Evolutionary conservation across 371 early-diverging fungal species (phyloP), one percentile per base, ranked within the genome.

Genomic region (Coelomomyces lativittatus): DNA sequence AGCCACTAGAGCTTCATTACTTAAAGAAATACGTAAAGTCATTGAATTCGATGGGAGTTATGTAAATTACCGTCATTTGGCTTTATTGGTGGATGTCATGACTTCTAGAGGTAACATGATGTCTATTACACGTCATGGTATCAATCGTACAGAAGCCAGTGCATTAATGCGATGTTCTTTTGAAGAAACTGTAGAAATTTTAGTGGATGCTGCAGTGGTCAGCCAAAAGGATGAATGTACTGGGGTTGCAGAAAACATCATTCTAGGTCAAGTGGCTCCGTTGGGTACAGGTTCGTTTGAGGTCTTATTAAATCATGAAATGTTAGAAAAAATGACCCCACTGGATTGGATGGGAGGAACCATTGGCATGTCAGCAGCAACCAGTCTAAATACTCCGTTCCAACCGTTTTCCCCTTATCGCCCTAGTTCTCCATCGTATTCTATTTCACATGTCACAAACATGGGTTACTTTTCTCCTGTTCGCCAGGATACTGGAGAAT

Each of bases 141-240:
- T 97, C 60, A 98, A 98, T 62, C 81, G 96, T 48, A 84, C 91
- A 19, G 91, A 91, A 53, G 83, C 91, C 3, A 90, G 97, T 47
- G 96, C 92, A 12, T 67, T 98, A 44, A 93, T 92, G 80, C 77
- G 98, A 37, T 88, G 89, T 59, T 91, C 98, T 6, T 99, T 99
- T 54, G 98, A 99, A 65, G 98, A 99, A 66, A 98, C 99, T 0
- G 98, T 97, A 0, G 98, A 99, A 65, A 86, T 98, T 65, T 70
- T 99, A 50, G 72, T 97, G 67, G 97, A 98, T 41, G 97, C 98
- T 8, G 97, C 97, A 3, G 82, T 85, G 28, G 76, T 72, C 31
- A 96, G 95, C 50, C 93, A 97, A 56, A 39, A 83, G 40, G 96
- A 95, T 64, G 82, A 83, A 53, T 92, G 91, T 61, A 77, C 78